A percentile compares a stretch with the other conserved stretches of the same genome.
These are phyloP conservation scores for Trichosporon asahii DNA, from an alignment of 1,284 basidiomycete species.

Conservation along the genomic window DNA sequence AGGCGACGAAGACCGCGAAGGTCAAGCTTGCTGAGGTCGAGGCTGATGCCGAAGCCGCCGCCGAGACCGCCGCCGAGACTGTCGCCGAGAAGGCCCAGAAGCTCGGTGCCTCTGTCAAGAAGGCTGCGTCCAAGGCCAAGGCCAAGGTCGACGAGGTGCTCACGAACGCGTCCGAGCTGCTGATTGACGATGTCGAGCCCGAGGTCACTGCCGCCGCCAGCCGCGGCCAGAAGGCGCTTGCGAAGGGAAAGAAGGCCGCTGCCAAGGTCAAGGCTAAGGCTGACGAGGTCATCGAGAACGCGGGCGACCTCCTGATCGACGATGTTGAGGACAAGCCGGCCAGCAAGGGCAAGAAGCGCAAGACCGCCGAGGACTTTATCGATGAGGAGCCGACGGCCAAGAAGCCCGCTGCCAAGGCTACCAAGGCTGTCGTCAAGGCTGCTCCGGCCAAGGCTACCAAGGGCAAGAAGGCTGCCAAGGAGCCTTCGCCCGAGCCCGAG, in stretches of 20 bases:
- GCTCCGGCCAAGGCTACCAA: slow-evolving; percentile 16
- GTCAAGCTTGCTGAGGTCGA: background rate
- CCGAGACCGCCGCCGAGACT: background rate
- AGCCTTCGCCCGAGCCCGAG: slow-evolving; percentile 29
- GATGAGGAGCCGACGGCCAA: slow-evolving; percentile 30
- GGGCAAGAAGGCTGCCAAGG: slow-evolving; percentile 33
- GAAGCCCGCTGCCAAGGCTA: slow-evolving; percentile 13
- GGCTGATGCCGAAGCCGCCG: background rate
- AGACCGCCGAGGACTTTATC: slow-evolving; percentile 46
- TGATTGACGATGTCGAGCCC: slow-evolving; percentile 31
- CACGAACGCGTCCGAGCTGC: slow-evolving; percentile 40
- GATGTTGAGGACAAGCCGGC: slow-evolving; percentile 26
- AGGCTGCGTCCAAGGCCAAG: slow-evolving; percentile 6
- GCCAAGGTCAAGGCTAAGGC: slow-evolving; percentile 26
- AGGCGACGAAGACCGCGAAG: slow-evolving; percentile 1
- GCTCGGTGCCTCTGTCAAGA: slow-evolving; percentile 8
- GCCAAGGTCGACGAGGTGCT: slow-evolving; percentile 29
- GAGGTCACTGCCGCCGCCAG: background rate
- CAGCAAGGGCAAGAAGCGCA: slow-evolving; percentile 40
- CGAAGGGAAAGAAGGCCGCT: slow-evolving; percentile 9
- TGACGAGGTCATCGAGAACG: slow-evolving; percentile 33
- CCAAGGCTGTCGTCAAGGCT: background rate
- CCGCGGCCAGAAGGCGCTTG: background rate
- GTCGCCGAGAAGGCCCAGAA: background rate
- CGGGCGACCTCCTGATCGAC: slow-evolving; percentile 41